A percentile compares a stretch with the other conserved stretches of the same genome.
These are phyloP conservation scores for Chalaropsis ovoidea DNA, from an alignment of 2,329 filamentous ascomycete genomes.

Conservation along the genomic window DNA sequence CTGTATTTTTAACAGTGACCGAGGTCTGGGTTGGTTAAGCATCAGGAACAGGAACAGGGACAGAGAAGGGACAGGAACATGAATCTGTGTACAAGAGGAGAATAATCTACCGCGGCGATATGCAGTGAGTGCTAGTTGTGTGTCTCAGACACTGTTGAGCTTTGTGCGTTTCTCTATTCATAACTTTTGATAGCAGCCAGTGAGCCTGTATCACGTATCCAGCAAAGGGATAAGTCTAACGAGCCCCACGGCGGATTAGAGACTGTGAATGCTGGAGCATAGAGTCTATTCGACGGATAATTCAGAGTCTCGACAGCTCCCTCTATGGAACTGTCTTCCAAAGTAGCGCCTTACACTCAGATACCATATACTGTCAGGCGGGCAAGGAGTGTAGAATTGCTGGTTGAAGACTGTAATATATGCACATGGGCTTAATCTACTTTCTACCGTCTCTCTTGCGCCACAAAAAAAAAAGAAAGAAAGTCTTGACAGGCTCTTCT, in stretches of 20 bases:
- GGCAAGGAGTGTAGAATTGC: neutral
- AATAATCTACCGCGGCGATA: neutral
- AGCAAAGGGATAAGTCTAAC: no score
- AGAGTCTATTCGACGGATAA: no score
- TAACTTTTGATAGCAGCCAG: neutral
- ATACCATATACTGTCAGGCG: neutral
- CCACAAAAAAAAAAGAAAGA: neutral
- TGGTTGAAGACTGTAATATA: neutral
- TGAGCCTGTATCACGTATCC: neutral
- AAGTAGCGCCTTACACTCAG: neutral
- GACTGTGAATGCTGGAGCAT: no score
- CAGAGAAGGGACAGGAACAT: neutral
- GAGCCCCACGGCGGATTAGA: no score
- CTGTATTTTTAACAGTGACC: neutral
- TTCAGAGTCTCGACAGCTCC: neutral
- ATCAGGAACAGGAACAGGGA: neutral
- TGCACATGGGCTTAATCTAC: no score
- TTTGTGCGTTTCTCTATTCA: neutral
- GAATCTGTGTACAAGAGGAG: neutral
- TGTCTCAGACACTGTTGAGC: conserved; percentile 1
- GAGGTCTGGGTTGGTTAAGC: neutral
- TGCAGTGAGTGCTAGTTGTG: neutral
- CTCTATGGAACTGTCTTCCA: neutral
- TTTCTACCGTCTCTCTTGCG: no score
- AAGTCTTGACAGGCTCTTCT: neutral